Conservation (phyloP, 2,329 filamentous ascomycete genomes). For the Aspergillus sp. region DNA sequence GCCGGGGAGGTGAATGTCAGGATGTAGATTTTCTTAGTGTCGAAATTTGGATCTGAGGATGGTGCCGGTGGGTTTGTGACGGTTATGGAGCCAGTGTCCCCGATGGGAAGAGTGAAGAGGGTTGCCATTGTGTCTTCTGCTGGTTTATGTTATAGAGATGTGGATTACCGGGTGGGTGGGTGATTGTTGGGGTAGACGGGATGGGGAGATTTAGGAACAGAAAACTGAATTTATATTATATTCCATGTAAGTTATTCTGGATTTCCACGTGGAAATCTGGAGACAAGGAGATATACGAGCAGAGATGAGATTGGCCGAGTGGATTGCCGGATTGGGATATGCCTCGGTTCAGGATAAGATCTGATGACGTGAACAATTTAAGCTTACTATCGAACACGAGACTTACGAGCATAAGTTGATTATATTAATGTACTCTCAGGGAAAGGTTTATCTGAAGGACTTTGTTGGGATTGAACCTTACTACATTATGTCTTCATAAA, state of each 20-base stretch:
- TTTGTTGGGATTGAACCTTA: background rate
- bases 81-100: conserved; percentile 54
- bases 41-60: conserved; percentile 22
- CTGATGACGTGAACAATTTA: background rate
- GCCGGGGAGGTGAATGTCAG: conserved; percentile 69
- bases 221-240: background rate
- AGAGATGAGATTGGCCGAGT: background rate
- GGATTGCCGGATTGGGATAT: background rate
- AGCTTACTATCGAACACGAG: background rate
- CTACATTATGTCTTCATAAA: no score
- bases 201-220: background rate
- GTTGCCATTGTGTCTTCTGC: conserved; percentile 17
- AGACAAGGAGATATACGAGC: background rate
- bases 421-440: background rate
- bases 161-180: background rate
- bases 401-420: background rate
- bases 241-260: background rate
- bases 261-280: background rate
- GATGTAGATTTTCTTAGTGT: conserved; percentile 60
- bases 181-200: background rate
- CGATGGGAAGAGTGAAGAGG: conserved; percentile 63
- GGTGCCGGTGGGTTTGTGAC: conserved; percentile 57
- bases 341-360: background rate
- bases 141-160: no score
- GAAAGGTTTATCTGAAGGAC: background rate